Percentiles rank a stretch among this genome's conserved stretches.
Evolutionary conservation across 495 filamentous ascomycete species (phyloP).

Genomic region (Aspergillus incahuasiensis): DNA sequence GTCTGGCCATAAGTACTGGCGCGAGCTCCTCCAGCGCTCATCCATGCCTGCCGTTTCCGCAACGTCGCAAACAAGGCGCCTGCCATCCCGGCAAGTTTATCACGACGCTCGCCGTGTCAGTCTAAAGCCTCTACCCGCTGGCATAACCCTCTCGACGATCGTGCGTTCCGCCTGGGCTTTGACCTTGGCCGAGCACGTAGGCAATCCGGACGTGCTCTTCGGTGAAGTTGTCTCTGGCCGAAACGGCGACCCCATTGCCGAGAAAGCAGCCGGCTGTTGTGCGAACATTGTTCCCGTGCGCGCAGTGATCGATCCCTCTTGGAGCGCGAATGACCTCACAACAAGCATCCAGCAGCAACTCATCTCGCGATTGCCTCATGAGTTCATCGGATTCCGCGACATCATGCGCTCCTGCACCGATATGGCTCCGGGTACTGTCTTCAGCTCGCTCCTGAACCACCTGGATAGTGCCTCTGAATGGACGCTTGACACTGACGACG

Average conservation of each 20-base stretch:
- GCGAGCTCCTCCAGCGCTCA: conserved; percentile 5
- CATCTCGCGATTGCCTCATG: conserved; percentile 7
- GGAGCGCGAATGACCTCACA: neutral
- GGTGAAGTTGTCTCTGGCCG: conserved; percentile 38
- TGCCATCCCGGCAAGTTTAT: conserved; percentile 9
- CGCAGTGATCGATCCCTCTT: neutral
- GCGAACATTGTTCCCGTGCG: conserved; percentile 9
- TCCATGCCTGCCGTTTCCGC: conserved; percentile 11
- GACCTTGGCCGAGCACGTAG: conserved; percentile 33
- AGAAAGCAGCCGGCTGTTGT: conserved; percentile 8
- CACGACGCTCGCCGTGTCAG: neutral
- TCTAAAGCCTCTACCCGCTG: neutral
- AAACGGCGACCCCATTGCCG: conserved; percentile 21
- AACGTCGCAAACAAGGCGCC: neutral
- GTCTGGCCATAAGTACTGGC: conserved; percentile 9
- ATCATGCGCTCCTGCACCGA: conserved; percentile 6
- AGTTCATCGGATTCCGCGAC: conserved; percentile 4
- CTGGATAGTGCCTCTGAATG: conserved; percentile 6
- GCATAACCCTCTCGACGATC: conserved; percentile 42
- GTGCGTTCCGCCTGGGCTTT: conserved; percentile 53
- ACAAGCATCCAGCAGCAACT: conserved; percentile 5
- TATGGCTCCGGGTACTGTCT: neutral
- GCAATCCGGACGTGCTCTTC: conserved; percentile 34
- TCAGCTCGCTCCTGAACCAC: conserved; percentile 10
- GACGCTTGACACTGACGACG: neutral